These are phyloP conservation scores for Colletotrichum ledebouriae DNA, from an alignment of 2,329 filamentous ascomycete genomes.

Conservation along the genomic window DNA sequence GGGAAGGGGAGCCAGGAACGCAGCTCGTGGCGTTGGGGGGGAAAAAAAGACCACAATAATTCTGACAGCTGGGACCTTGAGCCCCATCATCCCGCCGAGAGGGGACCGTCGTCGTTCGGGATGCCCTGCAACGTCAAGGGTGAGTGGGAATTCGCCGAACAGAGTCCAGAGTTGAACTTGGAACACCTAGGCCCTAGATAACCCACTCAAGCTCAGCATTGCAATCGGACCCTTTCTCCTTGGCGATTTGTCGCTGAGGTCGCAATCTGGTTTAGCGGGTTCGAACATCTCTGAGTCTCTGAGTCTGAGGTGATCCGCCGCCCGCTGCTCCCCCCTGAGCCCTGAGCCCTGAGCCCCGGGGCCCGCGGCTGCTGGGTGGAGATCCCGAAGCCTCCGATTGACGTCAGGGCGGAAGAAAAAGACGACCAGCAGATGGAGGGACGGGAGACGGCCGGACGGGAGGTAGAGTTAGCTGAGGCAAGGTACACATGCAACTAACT, in stretches of 20 bases:
- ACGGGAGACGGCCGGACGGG: conserved; percentile 26
- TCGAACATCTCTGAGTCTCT: background rate
- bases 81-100: conserved; percentile 26
- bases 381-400: conserved; percentile 42
- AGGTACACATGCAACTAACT: background rate
- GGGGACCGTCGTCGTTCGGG: conserved; percentile 20
- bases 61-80: conserved; percentile 9
- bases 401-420: conserved; percentile 28
- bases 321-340: background rate
- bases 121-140: conserved; percentile 28
- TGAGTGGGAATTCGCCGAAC: conserved; percentile 30
- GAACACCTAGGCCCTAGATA: background rate
- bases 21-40: too few species aligned
- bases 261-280: conserved; percentile 18
- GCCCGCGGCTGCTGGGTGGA: conserved; percentile 18
- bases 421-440: conserved; percentile 18
- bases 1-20: background rate
- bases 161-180: background rate
- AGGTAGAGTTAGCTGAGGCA: background rate
- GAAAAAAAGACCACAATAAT: conserved; percentile 3
- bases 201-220: conserved; percentile 1
- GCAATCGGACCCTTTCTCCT: conserved; percentile 34
- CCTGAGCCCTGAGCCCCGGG: too few species aligned
- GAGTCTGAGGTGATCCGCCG: conserved; percentile 15
- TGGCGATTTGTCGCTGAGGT: conserved; percentile 15